Evolutionary conservation across 139 green algal species (phyloP).

Genomic region (Dunaliella sp.): DNA sequence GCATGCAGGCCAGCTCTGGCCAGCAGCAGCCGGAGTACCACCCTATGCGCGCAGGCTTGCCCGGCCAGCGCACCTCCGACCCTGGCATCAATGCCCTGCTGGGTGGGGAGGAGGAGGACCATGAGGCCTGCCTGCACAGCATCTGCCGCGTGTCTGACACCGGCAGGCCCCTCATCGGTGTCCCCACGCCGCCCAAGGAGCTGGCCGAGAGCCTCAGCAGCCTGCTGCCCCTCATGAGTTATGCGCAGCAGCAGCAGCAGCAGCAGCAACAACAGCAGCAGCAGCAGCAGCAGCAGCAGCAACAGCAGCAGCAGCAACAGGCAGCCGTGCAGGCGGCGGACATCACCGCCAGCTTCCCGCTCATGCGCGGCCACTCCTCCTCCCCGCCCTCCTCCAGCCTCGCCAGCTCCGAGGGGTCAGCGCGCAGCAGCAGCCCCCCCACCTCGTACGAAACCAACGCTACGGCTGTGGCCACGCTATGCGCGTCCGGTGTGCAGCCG

Average conservation of each 20-base stretch:
- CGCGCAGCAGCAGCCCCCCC: background rate
- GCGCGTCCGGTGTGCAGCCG: too few relatives aligned
- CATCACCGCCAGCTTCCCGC: background rate
- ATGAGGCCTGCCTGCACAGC: background rate
- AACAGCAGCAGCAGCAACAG: constrained; percentile 7
- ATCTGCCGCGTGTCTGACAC: constrained; percentile 15
- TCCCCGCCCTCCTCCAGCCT: background rate
- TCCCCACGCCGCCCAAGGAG: constrained; percentile 9
- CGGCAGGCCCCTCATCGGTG: background rate
- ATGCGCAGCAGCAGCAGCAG: constrained; percentile 18
- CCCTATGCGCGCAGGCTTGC: background rate
- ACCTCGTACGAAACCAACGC: background rate
- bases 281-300: background rate
- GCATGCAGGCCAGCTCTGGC: too few relatives aligned
- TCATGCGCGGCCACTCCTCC: background rate
- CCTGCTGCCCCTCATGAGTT: constrained; percentile 31
- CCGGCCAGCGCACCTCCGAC: background rate
- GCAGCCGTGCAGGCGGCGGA: background rate
- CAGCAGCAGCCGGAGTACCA: background rate
- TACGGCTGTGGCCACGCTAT: background rate
- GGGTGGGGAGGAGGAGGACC: background rate
- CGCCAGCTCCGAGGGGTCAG: background rate
- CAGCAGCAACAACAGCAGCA: constrained; percentile 15
- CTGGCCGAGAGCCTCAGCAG: constrained; percentile 1
- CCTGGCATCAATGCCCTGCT: background rate